These are phyloP conservation scores for Zygoascus flipseniorum DNA, from an alignment of 805 yeast genomes.

Conservation along the genomic window DNA sequence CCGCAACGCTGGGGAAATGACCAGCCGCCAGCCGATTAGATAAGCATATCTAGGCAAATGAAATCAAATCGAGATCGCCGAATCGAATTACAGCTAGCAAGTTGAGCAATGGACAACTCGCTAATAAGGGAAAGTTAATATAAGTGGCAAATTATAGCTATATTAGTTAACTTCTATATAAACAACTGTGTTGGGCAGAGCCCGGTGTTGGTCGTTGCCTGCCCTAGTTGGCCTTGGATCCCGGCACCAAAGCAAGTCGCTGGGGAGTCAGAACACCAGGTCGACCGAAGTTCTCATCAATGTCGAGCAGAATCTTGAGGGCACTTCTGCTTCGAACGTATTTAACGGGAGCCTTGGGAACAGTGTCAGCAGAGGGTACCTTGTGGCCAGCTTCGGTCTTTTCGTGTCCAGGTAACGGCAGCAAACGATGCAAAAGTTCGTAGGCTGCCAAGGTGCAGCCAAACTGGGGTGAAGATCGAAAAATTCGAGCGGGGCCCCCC, in stretches of 20 bases:
- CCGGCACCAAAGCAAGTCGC: constrained; percentile 15
- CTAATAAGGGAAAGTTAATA: too few relatives aligned
- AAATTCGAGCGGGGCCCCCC: constrained; percentile 92
- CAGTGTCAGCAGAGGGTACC: constrained; percentile 28
- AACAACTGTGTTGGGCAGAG: too few relatives aligned
- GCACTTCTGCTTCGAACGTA: constrained; percentile 35
- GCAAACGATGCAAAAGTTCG: constrained; percentile 71
- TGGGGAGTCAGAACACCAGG: constrained; percentile 25
- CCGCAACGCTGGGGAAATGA: too few relatives aligned
- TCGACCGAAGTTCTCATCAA: constrained; percentile 38
- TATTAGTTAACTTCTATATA: too few relatives aligned
- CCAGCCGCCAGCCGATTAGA: too few relatives aligned
- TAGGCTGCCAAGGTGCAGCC: constrained; percentile 98
- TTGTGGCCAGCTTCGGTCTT: constrained; percentile 37
- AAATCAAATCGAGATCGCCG: too few relatives aligned
- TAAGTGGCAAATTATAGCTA: too few relatives aligned
- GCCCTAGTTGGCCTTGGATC: not conserved
- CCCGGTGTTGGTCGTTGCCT: too few relatives aligned
- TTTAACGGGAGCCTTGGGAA: constrained; percentile 25
- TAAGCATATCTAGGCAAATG: too few relatives aligned
- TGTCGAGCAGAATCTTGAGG: constrained; percentile 34
- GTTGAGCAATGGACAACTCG: too few relatives aligned
- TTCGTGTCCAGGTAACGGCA: constrained; percentile 51
- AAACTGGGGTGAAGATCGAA: constrained; percentile 95
- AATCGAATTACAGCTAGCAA: too few relatives aligned